Evolutionary conservation across 148 eudicot genomes (phyloP).

Genomic region (Fagopyrum esculentum): DNA sequence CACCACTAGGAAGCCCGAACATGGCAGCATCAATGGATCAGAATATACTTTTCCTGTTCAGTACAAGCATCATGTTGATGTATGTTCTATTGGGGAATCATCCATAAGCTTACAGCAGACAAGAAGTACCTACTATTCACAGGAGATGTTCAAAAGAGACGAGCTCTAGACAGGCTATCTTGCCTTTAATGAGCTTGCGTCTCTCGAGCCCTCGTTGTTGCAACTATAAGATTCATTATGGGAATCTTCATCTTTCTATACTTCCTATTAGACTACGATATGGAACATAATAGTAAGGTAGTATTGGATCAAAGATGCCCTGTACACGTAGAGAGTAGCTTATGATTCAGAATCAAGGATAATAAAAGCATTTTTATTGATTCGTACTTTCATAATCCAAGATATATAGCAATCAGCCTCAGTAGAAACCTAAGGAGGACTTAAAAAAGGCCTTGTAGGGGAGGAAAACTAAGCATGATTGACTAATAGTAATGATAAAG

Average conservation of each 20-base stretch:
- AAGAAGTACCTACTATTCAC: background rate
- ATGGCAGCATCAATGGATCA: slow-evolving; percentile 33
- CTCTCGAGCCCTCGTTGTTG: slow-evolving; percentile 17
- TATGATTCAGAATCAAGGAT: slow-evolving; percentile 7
- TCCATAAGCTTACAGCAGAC: slow-evolving; percentile 29
- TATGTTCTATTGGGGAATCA: slow-evolving; percentile 29
- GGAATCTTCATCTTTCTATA: slow-evolving; percentile 20
- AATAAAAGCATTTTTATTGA: slow-evolving; percentile 9
- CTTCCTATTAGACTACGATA: slow-evolving; percentile 24
- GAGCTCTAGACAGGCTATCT: slow-evolving; percentile 24
- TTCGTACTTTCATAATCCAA: background rate
- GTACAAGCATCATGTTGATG: slow-evolving; percentile 32
- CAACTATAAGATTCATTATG: slow-evolving; percentile 24
- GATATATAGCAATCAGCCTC: background rate
- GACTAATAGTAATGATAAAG: background rate
- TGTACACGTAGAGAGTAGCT: slow-evolving; percentile 15
- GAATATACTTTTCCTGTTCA: slow-evolving; percentile 32
- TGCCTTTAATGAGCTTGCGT: slow-evolving; percentile 16
- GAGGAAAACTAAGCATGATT: background rate
- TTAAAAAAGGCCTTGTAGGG: background rate
- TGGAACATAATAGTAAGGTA: slow-evolving; percentile 17
- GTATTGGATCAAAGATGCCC: slow-evolving; percentile 20
- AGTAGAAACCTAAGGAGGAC: background rate
- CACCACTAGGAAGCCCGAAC: slow-evolving; percentile 69
- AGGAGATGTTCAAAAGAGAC: slow-evolving; percentile 4